phyloP scores from a whole-genome alignment of 164 flowering plant species.

The Vitis riparia region DNA sequence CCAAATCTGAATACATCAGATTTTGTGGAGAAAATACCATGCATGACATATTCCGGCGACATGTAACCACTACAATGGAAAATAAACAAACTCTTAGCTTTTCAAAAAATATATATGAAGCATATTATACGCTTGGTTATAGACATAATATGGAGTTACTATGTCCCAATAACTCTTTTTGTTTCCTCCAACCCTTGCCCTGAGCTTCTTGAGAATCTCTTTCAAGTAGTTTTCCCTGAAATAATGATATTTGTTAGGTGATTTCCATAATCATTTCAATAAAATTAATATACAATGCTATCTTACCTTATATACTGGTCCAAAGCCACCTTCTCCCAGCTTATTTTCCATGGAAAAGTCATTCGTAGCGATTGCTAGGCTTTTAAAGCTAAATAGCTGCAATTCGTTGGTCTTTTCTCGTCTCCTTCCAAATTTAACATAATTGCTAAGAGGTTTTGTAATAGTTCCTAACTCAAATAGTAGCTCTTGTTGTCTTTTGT shows the following conservation, averaged over 20 bases:
- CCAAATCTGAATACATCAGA: neutral
- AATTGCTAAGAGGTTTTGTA: no score
- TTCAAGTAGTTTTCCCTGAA: constrained; percentile 26
- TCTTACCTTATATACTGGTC: constrained; percentile 37
- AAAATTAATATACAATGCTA: neutral
- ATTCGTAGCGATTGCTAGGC: constrained; percentile 15
- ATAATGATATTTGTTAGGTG: neutral
- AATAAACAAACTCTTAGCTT: neutral
- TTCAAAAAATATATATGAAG: no score
- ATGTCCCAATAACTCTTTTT: no score
- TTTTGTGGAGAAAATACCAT: no score
- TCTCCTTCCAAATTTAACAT: no score
- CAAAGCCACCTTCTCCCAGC: constrained; percentile 42
- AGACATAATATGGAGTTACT: no score
- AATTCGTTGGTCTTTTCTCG: neutral
- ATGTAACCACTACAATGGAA: constrained; percentile 24
- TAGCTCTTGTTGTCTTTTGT: neutral
- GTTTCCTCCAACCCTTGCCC: constrained; percentile 32
- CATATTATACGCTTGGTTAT: no score
- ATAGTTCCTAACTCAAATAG: neutral
- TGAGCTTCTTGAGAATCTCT: constrained; percentile 26
- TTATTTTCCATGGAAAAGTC: constrained; percentile 24
- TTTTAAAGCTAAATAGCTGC: constrained; percentile 15
- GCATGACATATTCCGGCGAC: neutral
- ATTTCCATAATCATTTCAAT: neutral